Evolutionary conservation across 164 flowering plant species (phyloP).

Genomic region (Berberis vulgaris): DNA sequence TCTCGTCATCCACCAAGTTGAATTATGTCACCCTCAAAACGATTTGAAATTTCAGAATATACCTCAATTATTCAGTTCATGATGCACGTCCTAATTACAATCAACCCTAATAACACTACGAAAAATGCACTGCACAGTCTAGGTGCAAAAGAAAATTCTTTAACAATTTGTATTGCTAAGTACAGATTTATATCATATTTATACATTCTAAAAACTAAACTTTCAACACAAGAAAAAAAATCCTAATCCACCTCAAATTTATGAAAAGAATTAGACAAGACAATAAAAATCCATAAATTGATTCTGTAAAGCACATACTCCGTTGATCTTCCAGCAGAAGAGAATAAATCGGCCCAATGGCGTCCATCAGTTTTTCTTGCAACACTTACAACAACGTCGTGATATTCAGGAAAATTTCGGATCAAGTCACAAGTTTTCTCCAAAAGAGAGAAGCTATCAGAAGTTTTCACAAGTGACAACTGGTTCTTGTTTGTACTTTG

Average conservation of each 20-base stretch:
- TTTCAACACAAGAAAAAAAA: no score
- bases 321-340: slow-evolving; percentile 97
- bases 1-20: no score
- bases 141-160: no score
- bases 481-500: slow-evolving; percentile 66
- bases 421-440: slow-evolving; percentile 88
- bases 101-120: no score
- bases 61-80: no score
- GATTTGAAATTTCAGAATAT: no score
- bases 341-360: slow-evolving; percentile 94
- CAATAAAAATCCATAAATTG: background rate
- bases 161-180: no score
- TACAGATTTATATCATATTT: no score
- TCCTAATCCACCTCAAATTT: background rate
- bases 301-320: slow-evolving; percentile 40
- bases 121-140: no score
- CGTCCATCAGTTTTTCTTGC: slow-evolving; percentile 99
- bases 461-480: slow-evolving; percentile 23
- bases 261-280: background rate
- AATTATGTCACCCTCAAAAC: no score
- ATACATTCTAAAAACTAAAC: no score
- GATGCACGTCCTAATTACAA: no score
- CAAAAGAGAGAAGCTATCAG: slow-evolving; percentile 46
- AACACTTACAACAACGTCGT: slow-evolving; percentile 94
- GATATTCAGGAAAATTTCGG: slow-evolving; percentile 80